Evolutionary conservation across 1,284 basidiomycete genomes (phyloP).

Genomic region (Cystobasidiaceae sp.): DNA sequence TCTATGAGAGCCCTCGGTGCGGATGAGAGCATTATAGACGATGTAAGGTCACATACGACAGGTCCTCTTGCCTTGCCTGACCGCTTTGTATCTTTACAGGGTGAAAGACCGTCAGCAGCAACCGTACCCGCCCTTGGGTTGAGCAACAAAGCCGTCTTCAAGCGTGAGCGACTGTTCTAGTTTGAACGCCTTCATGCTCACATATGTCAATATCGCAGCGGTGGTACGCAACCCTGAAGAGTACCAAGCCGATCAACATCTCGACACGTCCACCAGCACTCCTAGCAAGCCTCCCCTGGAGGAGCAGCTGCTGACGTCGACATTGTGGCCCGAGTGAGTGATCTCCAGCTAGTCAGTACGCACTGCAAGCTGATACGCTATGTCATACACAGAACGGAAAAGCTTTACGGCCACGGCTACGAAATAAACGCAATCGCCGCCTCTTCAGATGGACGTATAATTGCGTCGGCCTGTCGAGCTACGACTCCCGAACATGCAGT

Average conservation of each 20-base stretch:
- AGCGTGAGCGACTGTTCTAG: constrained; percentile 15
- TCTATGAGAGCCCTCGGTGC: constrained; percentile 52
- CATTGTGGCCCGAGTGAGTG: constrained; percentile 79
- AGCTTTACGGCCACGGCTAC: constrained; percentile 96
- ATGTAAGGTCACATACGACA: constrained; percentile 47
- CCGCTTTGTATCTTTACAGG: constrained; percentile 37
- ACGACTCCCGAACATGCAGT: constrained; percentile 82
- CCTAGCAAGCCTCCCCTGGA: constrained; percentile 50
- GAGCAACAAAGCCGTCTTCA: constrained; percentile 59
- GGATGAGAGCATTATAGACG: constrained; percentile 31
- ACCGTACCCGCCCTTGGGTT: constrained; percentile 70
- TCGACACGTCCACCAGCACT: constrained; percentile 29
- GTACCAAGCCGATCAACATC: constrained; percentile 27
- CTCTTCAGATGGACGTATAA: constrained; percentile 61
- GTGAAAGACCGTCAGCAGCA: constrained; percentile 57
- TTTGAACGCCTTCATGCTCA: neutral
- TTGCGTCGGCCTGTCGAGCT: constrained; percentile 91
- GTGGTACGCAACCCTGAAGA: neutral
- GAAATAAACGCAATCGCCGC: constrained; percentile 77
- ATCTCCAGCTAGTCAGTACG: no score
- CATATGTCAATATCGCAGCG: no score
- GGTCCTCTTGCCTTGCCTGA: no score
- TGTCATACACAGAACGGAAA: constrained; percentile 64
- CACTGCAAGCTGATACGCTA: no score
- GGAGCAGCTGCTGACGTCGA: constrained; percentile 66